Conservation (phyloP, 208 protist species). For the Blechomonas ayalai region DNA sequence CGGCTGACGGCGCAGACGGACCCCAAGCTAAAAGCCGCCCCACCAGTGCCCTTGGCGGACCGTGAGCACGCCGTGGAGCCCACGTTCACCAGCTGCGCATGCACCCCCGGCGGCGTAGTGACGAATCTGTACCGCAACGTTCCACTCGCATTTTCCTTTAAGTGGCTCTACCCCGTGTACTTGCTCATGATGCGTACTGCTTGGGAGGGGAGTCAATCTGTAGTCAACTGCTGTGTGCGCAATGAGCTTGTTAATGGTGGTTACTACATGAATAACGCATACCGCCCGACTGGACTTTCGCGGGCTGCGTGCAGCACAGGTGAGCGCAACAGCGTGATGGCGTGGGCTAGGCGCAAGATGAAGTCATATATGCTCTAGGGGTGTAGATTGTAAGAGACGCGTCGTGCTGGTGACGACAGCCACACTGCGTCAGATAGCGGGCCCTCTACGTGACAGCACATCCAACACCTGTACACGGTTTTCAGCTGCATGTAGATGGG, state of each 20-base stretch:
- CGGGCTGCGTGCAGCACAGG: constrained; percentile 46
- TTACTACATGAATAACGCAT: constrained; percentile 72
- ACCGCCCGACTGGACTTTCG: constrained; percentile 55
- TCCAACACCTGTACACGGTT: too few relatives aligned
- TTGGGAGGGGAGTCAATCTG: constrained; percentile 67
- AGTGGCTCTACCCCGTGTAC: constrained; percentile 49
- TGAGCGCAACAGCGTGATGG: constrained; percentile 58
- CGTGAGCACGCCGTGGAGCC: constrained; percentile 16
- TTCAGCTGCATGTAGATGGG: too few relatives aligned
- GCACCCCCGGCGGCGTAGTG: constrained; percentile 62
- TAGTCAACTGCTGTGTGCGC: constrained; percentile 73
- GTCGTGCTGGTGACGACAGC: neutral
- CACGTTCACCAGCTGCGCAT: constrained; percentile 56
- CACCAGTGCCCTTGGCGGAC: constrained; percentile 1
- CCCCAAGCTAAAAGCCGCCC: constrained; percentile 6
- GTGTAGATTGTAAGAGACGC: constrained; percentile 4
- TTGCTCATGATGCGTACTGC: constrained; percentile 65
- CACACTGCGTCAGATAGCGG: too few relatives aligned
- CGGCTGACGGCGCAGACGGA: constrained; percentile 10
- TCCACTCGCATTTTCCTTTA: constrained; percentile 34
- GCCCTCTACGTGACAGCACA: too few relatives aligned
- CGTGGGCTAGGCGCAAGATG: constrained; percentile 65
- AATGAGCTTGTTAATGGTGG: constrained; percentile 73
- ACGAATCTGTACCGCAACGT: constrained; percentile 71
- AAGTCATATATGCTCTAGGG: constrained; percentile 79